Evolutionary conservation across 352 stramenopile genomes (phyloP), one percentile per base, ranked within the genome.

Genomic region (Aphanomyces cochlioides): DNA sequence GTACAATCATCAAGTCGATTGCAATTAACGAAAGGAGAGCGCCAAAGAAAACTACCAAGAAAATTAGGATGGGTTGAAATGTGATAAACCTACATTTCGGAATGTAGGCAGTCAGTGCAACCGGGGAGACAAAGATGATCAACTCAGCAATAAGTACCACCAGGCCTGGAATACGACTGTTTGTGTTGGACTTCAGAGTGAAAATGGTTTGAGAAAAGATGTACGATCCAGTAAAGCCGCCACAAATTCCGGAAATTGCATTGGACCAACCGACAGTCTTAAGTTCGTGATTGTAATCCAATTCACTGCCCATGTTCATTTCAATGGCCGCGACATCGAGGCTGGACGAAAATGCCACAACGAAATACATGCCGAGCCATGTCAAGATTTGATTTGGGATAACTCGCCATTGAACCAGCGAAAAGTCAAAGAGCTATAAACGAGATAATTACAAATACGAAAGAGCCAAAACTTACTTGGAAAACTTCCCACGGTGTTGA

Each of bases 11-110:
- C 7, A 99, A 76, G 72, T 99, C 96, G 5, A 98, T 78, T 40
- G 92, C 95, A 73, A 99, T 98, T 77, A 99, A 96, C 5, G 98
- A 90, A 67, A 99, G 88, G 17, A 99, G 79, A n/a, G 90, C 92
- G 15, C 95, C 96, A 77, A 99, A 99, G 70, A 99, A 98, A 67
- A 97, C 64, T 70, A 70, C 36, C 10, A 28, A 28, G 28, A 28
- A 28, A 28, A 28, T 28, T 28, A 28, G 28, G 28, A 28, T 28
- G 28, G 2, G 0, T 28, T 50, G 43, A 50, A 50, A 1, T 50
- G 43, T 50, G 12, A 61, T 41, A 17, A 8, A 47, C 48, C 3
- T 70, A 70, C 64, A 96, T 75, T 97, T 98, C 1, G 97, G 96
- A 7, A 99, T 77, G 61, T 95, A 89, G 5, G 87, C 80, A 45